Conservation (phyloP, 495 filamentous ascomycete species). For the Xylaria venustula region DNA sequence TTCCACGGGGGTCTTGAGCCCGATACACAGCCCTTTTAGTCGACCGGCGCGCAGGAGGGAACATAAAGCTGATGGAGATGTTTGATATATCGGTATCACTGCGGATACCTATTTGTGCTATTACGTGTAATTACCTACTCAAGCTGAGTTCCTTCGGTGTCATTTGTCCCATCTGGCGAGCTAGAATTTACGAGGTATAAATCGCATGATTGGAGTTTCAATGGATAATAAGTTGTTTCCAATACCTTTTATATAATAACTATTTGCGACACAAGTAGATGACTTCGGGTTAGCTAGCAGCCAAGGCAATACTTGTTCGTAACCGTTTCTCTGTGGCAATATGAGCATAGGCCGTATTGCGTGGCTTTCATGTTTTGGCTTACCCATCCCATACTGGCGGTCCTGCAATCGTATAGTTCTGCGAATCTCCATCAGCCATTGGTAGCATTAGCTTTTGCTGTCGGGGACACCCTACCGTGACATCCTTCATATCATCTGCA, state of each 20-base stretch:
- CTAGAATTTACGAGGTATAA: neutral
- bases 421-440: neutral
- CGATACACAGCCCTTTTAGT: conserved; percentile 24
- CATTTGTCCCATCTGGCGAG: neutral
- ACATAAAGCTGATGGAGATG: conserved; percentile 12
- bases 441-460: neutral
- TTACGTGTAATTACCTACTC: neutral
- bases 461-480: conserved; percentile 28
- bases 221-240: neutral
- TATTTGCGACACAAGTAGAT: neutral
- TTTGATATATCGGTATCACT: conserved; percentile 1
- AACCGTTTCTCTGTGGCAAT: conserved; percentile 16
- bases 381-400: conserved; percentile 46
- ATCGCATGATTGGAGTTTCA: neutral
- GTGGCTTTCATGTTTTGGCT: conserved; percentile 4
- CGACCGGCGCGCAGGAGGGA: conserved; percentile 21
- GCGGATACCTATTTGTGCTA: neutral
- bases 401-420: conserved; percentile 46
- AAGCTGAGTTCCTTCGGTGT: neutral
- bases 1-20: conserved; percentile 25
- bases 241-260: neutral
- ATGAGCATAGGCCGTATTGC: neutral
- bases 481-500: conserved; percentile 29
- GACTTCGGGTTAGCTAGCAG: conserved; percentile 10
- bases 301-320: conserved; percentile 35